A percentile compares a stretch with the other conserved stretches of the same genome.
Conservation (phyloP, 2,329 filamentous ascomycete genomes). For the Neoarthrinium moseri region DNA sequence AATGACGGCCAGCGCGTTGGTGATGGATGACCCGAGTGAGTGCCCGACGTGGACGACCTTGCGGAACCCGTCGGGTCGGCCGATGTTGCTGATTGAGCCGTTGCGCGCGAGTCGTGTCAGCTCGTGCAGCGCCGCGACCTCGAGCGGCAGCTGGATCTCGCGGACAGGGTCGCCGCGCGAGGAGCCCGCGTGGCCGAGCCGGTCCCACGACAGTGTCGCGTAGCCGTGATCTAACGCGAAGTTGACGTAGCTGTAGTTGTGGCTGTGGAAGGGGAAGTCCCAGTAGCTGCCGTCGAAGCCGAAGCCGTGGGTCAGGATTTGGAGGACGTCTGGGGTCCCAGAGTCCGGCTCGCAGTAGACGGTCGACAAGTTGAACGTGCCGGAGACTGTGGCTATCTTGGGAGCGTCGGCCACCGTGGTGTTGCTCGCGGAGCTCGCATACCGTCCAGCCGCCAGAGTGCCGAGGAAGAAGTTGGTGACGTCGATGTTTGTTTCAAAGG, state of each 20-base stretch:
- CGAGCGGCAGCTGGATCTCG: constrained; percentile 56
- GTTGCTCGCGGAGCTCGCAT: constrained; percentile 4
- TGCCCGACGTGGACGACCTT: constrained; percentile 62
- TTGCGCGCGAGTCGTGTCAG: constrained; percentile 50
- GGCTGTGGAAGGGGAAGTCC: constrained; percentile 55
- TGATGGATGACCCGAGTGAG: constrained; percentile 60
- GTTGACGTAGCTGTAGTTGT: constrained; percentile 63
- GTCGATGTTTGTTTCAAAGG: constrained; percentile 52
- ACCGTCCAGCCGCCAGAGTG: background rate
- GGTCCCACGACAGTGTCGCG: constrained; percentile 61
- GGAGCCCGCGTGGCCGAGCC: constrained; percentile 59
- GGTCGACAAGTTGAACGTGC: constrained; percentile 56
- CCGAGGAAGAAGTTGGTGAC: constrained; percentile 52
- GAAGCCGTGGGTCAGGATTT: constrained; percentile 53
- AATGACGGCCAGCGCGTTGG: constrained; percentile 49
- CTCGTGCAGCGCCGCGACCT: constrained; percentile 55
- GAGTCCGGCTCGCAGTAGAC: constrained; percentile 59
- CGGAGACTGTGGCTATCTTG: constrained; percentile 47
- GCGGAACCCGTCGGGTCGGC: constrained; percentile 30
- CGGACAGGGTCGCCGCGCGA: constrained; percentile 58
- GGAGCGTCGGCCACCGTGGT: constrained; percentile 1
- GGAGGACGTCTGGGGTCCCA: constrained; percentile 37
- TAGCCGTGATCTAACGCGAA: constrained; percentile 54
- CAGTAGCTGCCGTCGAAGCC: constrained; percentile 60
- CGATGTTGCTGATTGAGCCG: constrained; percentile 43